Base-by-base conservation (phyloP, 306 rosid species). In the Citrullus mucosospermus region DNA sequence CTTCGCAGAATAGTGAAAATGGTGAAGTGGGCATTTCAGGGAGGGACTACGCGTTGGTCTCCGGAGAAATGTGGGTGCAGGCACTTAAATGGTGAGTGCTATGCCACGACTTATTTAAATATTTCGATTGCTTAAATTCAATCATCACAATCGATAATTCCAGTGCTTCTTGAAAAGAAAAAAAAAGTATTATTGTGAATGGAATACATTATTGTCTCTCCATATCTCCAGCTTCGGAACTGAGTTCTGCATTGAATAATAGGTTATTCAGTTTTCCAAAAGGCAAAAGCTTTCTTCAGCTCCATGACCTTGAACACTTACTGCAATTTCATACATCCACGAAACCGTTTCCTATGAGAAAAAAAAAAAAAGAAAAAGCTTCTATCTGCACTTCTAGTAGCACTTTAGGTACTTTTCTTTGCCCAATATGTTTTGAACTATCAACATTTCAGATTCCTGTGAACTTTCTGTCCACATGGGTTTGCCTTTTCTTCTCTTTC, bases 31-130 rank as follows among this genome's bases (percentile, higher is more conserved):
- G 96, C 60, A 88, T 95, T 54, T 89, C 97, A 1, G 96, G 97
- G 22, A 84, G 99, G 82, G 97, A 95, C 87, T 91, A 87, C 82
- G 99, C 99, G 41, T 87, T 95, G 91, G 99, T 95, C 53, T 85
- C 93, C 2, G 96, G 93, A 48, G 96, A 95, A 83, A 92, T 89
- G 97, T 95, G 99, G 99, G 88, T 95, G 80, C 90, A 85, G 90
- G 99, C 99, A 43, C 97, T 95, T 72, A 91, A 86, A 88, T 95
- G 99, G 99, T 95, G 85, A 87, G 93, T 87, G 80, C 36, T 66
- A 63, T 41, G 58, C 36, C 75, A 32, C 11, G 16, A 32, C 63
- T 75, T 56, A 20, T 69, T 75, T 38, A 15, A 30, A 32, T 32
- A 36, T 15, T 73, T 72, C 2, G 41, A 72, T 72, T 73, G 22